A percentile compares a stretch with the other conserved stretches of the same genome.
Conservation (phyloP, 2,329 filamentous ascomycete genomes). For the Monosporascus sp. region DNA sequence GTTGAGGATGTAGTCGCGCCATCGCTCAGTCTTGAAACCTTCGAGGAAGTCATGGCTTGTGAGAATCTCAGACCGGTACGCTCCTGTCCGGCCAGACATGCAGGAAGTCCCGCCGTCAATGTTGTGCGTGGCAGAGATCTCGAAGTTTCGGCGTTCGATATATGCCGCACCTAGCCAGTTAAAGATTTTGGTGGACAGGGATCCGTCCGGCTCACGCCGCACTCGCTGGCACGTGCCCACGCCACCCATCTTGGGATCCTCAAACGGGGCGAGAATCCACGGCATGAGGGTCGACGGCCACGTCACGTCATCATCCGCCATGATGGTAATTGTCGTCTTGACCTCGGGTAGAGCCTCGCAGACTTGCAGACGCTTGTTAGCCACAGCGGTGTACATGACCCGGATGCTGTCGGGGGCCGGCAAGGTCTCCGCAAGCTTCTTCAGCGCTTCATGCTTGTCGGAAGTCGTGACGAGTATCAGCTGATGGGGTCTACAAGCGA, state of each 20-base stretch:
- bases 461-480: conserved; percentile 85
- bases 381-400: conserved; percentile 73
- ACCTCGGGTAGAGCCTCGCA: conserved; percentile 86
- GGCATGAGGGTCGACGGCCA: conserved; percentile 82
- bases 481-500: conserved; percentile 64
- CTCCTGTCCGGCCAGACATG: conserved; percentile 90
- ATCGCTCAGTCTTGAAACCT: conserved; percentile 87
- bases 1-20: conserved; percentile 84
- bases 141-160: conserved; percentile 90
- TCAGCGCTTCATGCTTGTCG: conserved; percentile 66
- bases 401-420: conserved; percentile 55
- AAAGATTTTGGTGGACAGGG: conserved; percentile 62
- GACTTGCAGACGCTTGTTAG: conserved; percentile 93
- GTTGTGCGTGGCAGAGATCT: conserved; percentile 92
- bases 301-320: conserved; percentile 93
- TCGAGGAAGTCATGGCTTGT: conserved; percentile 80
- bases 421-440: conserved; percentile 61
- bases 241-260: conserved; percentile 76
- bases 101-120: conserved; percentile 95
- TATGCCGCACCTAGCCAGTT: conserved; percentile 91
- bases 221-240: conserved; percentile 90
- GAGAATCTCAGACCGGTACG: conserved; percentile 84
- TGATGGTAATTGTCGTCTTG: conserved; percentile 76
- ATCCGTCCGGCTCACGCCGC: conserved; percentile 59
- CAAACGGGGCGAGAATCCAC: conserved; percentile 91